Evolutionary conservation across 2,329 filamentous ascomycete species (phyloP), one percentile per base, ranked within the genome.

Genomic region (Ilyonectria sp.): DNA sequence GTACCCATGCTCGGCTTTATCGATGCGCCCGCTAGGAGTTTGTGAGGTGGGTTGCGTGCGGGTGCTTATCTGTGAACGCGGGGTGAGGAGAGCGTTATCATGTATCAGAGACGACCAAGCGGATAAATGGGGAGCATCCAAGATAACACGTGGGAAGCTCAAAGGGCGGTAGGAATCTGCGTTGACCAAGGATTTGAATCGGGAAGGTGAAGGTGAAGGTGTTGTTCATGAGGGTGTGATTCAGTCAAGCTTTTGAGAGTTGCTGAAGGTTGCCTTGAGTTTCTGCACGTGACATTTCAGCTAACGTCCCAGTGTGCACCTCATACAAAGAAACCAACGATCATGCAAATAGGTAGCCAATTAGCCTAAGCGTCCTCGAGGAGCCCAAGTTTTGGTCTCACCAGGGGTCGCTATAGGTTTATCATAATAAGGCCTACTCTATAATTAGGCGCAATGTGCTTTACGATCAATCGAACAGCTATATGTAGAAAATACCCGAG

Each of bases 1-100:
- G 78, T 75, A 9, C 77, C 74, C 75, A 80, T 79, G 1, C n/a
- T 21, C 7, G 26, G 11, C 29, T 44, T 40, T 60, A 43, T 60
- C 49, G 15, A 43, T 33, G 21, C 62, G 55, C 47, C 60, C 47
- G 62, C 56, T 46, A 1, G 21, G 11, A 6, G 46, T 49, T 7
- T 13, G 21, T 1, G 11, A 6, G 33, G 21, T 43, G 21, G 33
- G 15, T 35, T 31, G 44, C 11, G n/a, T 8, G 44, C 53, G 46
- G 61, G 54, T 19, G 54, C 61, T 64, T 64, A 58, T 64, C 61
- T 26, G 43, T n/a, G 46, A 53, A 21, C 61, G 61, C 58, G 59
- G 59, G 49, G 46, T 49, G 46, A 49, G 3, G 21, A 11, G 31
- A 33, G 23, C 23, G 46, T 49, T 49, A 49, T 49, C 46, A 23